Percentiles rank a stretch among this genome's conserved stretches.
These are phyloP conservation scores for Penicillium thymicola DNA, from an alignment of 2,329 filamentous ascomycete genomes.

Conservation along the genomic window DNA sequence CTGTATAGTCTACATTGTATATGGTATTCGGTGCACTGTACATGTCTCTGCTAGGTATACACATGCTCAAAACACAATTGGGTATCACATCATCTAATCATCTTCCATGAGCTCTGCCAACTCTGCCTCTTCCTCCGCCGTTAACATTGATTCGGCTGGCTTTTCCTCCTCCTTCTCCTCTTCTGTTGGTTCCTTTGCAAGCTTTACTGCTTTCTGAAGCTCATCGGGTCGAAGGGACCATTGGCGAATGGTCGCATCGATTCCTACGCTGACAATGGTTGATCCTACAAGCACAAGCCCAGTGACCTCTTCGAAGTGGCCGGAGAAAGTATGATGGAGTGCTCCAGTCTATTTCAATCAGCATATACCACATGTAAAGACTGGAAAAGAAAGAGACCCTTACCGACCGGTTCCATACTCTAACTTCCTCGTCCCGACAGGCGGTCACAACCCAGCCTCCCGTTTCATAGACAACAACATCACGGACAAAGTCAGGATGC, in stretches of 20 bases:
- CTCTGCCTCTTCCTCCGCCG: constrained; percentile 88
- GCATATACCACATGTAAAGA: not conserved
- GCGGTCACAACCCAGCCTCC: constrained; percentile 80
- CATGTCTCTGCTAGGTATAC: not conserved
- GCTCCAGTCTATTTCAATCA: constrained; percentile 59
- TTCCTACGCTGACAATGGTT: constrained; percentile 73
- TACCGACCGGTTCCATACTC: constrained; percentile 73
- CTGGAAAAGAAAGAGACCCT: constrained; percentile 14
- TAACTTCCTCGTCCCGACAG: constrained; percentile 85
- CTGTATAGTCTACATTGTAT: not conserved
- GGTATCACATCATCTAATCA: constrained; percentile 35
- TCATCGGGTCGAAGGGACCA: constrained; percentile 71
- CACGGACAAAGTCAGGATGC: constrained; percentile 88
- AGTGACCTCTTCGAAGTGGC: constrained; percentile 92
- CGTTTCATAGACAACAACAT: constrained; percentile 66
- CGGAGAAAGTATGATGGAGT: constrained; percentile 69
- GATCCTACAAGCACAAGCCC: constrained; percentile 63
- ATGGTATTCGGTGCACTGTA: not conserved
- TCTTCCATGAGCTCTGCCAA: constrained; percentile 87
- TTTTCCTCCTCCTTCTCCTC: constrained; percentile 46
- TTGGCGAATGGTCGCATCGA: constrained; percentile 81
- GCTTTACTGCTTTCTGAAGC: constrained; percentile 56
- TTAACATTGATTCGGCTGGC: constrained; percentile 57
- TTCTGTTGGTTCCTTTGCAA: constrained; percentile 44
- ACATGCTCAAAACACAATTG: constrained; percentile 6